Evolutionary conservation across 2,329 filamentous ascomycete genomes (phyloP), one percentile per base, ranked within the genome.

Genomic region (Onygenales sp.): DNA sequence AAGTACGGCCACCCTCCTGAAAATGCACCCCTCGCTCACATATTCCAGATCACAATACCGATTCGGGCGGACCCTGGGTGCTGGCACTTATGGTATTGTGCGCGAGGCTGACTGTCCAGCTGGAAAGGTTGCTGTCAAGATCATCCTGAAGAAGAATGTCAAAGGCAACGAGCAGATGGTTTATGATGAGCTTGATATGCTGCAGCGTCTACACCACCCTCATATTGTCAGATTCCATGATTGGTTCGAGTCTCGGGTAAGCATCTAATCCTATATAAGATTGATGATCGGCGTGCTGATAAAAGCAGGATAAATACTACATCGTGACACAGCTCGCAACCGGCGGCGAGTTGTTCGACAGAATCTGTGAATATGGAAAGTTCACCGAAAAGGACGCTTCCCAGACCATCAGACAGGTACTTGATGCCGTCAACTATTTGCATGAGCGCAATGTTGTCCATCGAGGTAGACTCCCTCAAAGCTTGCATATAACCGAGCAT

Each of bases 131-230:
- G 93, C 93, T 42, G 82, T 98, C 72, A 98, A 98, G 80, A 97
- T 98, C 70, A 98, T 98, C 71, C 77, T 97, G 66, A 98, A 98
- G 82, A 96, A 95, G 78, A 97, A 95, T 73, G 92, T 98, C 68
- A 94, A 91, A 70, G 92, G 91, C 59, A 97, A 97, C 65, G 93
- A 98, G 77, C 84, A 86, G 70, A 98, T 98, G 93, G 93, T 98
- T 42, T 93, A 95, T 70, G 93, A 98, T 70, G 93, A 98, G 76
- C 79, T 98, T 63, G 82, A 90, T 61, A 90, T 98, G 83, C 80
- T 98, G 59, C 90, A 96, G 74, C 82, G 83, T 55, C 82, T 98
- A 67, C 82, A 90, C 67, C 93, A 98, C 70, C 87, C 89, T 51
- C 89, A 97, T 72, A 98, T 98, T 68, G 93, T 98, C 74, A 85